Percentiles rank a stretch among this genome's conserved stretches.
phyloP scores from a whole-genome alignment of 2,329 filamentous ascomycete genomes.

The Penicillium sp. region DNA sequence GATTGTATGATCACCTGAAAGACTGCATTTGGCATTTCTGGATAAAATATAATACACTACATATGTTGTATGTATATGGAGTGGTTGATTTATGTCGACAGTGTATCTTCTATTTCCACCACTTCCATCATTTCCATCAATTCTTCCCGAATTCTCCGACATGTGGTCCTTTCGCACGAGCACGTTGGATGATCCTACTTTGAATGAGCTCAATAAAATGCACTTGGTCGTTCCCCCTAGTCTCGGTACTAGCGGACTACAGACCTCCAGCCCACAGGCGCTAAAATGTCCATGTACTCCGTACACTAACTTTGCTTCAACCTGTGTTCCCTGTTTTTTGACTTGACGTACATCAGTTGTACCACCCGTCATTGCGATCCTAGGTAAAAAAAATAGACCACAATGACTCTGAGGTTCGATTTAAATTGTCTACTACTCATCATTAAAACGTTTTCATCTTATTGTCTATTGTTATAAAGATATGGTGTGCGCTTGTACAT shows the following conservation, averaged over 20 bases:
- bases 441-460: too few relatives aligned
- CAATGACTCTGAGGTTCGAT: neutral
- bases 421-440: too few relatives aligned
- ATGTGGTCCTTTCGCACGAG: conserved; percentile 15
- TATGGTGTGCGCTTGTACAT: neutral
- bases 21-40: neutral
- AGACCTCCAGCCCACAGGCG: conserved; percentile 7
- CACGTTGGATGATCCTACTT: conserved; percentile 9
- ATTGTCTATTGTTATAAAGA: neutral
- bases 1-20: neutral
- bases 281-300: conserved; percentile 3
- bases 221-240: neutral
- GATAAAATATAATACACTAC: neutral
- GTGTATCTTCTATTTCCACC: too few relatives aligned
- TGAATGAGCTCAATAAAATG: conserved; percentile 5
- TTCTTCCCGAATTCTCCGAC: conserved; percentile 7
- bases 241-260: conserved; percentile 1
- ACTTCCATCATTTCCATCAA: neutral
- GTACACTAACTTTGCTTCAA: conserved; percentile 11
- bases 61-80: neutral
- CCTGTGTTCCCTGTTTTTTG: conserved; percentile 23
- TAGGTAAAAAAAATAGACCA: neutral
- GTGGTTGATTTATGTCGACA: too few relatives aligned
- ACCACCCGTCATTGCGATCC: conserved; percentile 7
- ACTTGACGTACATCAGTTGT: conserved; percentile 21